Evolutionary conservation across 768 basidiomycete species (phyloP), one percentile per base, ranked within the genome.

Genomic region (Trametes sanguinea): DNA sequence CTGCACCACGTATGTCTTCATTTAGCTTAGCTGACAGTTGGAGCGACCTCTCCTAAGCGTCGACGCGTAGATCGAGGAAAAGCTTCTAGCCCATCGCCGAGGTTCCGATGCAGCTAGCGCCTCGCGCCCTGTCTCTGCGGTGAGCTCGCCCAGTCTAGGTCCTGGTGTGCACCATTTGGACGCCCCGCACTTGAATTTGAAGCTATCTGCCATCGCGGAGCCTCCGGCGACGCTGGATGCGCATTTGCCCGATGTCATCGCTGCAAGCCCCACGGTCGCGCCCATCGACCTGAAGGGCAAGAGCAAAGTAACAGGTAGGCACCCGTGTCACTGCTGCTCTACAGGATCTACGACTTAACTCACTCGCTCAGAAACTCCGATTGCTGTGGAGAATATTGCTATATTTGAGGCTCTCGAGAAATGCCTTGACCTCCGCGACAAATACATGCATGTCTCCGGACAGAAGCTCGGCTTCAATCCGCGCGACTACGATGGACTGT

Each of bases 401-500:
- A 79, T 94, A 13, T 86, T 90, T 62, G 81, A 86, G 62, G 82
- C 88, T 1, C 85, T 98, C 71, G 85, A 89, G 61, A 85, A 81
- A 69, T 98, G 96, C 71, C 85, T 98, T 50, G 86, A 91, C 56
- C 79, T 98, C 17, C 90, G 97, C 30, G 96, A 98, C 78, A 98
- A 98, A 76, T 99, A 98, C 78, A 95, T 97, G 78, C 66, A 79
- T 6, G 84, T 84, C 61, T 98, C 95, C 1, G 83, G 88, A 4
- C 97, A 99, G 73, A 83, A 94, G 56, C 84, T 98, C 3, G 97
- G 96, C 2, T 97, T 98, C 75, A 92, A 98, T 73, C 97, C 97
- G 0, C 82, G 85, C 63, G 94, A 98, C 74, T 85, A 95, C 73
- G 97, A 98, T 66, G 90, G 86, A 0, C 67, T 78, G 11, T 95